Evolutionary conservation across 2,329 filamentous ascomycete genomes (phyloP), one percentile per base, ranked within the genome.

Genomic region (Ascosphaera aggregata): DNA sequence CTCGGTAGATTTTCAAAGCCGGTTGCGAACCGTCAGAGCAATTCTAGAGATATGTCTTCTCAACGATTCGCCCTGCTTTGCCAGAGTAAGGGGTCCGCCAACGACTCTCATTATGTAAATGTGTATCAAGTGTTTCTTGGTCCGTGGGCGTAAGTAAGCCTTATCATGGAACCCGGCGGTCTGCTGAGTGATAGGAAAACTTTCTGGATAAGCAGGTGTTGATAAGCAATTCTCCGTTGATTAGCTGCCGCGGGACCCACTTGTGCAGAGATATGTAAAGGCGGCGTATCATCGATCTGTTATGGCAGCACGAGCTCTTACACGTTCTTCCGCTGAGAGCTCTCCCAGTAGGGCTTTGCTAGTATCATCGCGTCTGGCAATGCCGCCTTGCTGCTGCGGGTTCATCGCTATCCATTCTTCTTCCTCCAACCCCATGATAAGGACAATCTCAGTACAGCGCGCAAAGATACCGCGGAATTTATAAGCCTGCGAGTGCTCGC

Each of bases 391-490:
- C 16, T 35, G 34, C 34, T 35, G n/a, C 34, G n/a, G 34, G 34
- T 35, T 35, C 7, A 35, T 35, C n/a, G 34, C 82, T 37, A 86
- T 80, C 80, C 84, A 93, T 57, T 94, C 86, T 42, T 94, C 85
- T 24, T 89, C 80, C 53, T 94, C 85, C 82, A 94, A 91, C 48
- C 85, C 86, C 53, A 86, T 74, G 13, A 93, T 72, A 64, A 91
- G 72, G 41, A 79, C 71, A 48, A 93, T 76, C 64, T 94, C 82
- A 42, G 68, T 66, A 42, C 79, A 80, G 49, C 75, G 71, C 19
- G 68, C 65, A 60, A 94, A 93, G 2, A 69, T 58, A 51, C 92
- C 84, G 22, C 81, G 65, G 27, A 89, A 68, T 1, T 70, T 70
- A 52, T 92, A 94, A 49, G n/a, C 18, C 16, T 35, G 34, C 79